These are phyloP conservation scores for Puccinia polysora DNA, from an alignment of 1,284 basidiomycete species.

Conservation along the genomic window DNA sequence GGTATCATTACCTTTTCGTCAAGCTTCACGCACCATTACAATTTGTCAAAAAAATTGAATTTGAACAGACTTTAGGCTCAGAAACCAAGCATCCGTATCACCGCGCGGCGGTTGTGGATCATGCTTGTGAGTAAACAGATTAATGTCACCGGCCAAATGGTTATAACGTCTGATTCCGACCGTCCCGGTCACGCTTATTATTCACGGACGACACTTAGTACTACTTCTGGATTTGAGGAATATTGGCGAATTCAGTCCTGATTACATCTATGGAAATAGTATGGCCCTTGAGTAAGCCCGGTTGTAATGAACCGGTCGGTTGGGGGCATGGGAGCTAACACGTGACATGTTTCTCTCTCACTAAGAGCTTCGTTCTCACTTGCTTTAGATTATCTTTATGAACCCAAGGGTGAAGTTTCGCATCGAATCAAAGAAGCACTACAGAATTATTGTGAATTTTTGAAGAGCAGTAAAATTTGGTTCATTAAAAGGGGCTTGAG, in stretches of 20 bases:
- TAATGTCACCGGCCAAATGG: too few species aligned
- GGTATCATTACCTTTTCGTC: slow-evolving; percentile 39
- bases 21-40: slow-evolving; percentile 34
- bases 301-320: not conserved
- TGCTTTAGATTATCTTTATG: slow-evolving; percentile 41
- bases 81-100: slow-evolving; percentile 32
- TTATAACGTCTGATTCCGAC: not conserved
- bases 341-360: not conserved
- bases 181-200: not conserved
- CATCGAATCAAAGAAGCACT: slow-evolving; percentile 36
- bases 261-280: slow-evolving; percentile 35
- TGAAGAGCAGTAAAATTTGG: slow-evolving; percentile 17
- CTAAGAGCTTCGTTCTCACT: slow-evolving; percentile 38
- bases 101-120: slow-evolving; percentile 33
- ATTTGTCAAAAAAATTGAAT: slow-evolving; percentile 22
- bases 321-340: not conserved
- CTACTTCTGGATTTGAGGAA: slow-evolving; percentile 25
- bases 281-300: slow-evolving; percentile 33
- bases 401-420: slow-evolving; percentile 21
- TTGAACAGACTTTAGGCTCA: not conserved
- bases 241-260: slow-evolving; percentile 26
- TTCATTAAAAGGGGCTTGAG: slow-evolving; percentile 23
- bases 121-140: slow-evolving; percentile 27
- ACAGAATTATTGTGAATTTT: slow-evolving; percentile 23
- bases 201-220: not conserved